Evolutionary conservation across 2,329 filamentous ascomycete species (phyloP).

Genomic region (Triangularia verruculosa): DNA sequence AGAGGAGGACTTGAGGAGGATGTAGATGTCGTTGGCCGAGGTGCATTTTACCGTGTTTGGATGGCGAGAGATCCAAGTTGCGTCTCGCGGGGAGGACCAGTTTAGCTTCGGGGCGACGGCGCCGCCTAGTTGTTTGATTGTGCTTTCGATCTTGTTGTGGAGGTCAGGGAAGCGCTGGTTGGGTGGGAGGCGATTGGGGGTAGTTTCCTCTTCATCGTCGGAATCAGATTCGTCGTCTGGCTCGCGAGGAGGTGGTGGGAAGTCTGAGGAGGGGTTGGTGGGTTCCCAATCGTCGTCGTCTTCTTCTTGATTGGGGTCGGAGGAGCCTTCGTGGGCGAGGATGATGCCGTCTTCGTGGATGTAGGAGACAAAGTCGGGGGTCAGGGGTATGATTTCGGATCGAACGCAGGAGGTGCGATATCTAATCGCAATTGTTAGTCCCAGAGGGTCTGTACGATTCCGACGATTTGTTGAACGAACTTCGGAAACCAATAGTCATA

Average conservation of each 20-base stretch:
- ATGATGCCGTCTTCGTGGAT: constrained; percentile 91
- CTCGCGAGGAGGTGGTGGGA: constrained; percentile 33
- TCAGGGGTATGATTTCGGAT: constrained; percentile 77
- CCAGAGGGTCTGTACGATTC: not conserved
- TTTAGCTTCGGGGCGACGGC: constrained; percentile 90
- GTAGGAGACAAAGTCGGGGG: constrained; percentile 74
- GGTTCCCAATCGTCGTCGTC: constrained; percentile 57
- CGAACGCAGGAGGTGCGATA: constrained; percentile 81
- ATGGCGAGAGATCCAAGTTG: constrained; percentile 82
- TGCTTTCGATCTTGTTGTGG: constrained; percentile 72
- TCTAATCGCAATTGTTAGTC: constrained; percentile 38
- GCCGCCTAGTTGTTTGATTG: constrained; percentile 78
- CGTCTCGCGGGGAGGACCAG: constrained; percentile 96
- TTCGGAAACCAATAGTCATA: constrained; percentile 88
- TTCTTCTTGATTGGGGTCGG: constrained; percentile 29
- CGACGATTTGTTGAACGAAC: constrained; percentile 39
- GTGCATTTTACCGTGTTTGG: constrained; percentile 89
- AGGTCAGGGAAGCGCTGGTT: constrained; percentile 65
- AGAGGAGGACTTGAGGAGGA: constrained; percentile 89
- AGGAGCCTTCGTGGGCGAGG: constrained; percentile 63
- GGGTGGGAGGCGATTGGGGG: constrained; percentile 40
- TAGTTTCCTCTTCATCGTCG: constrained; percentile 49
- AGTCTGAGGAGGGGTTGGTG: constrained; percentile 31
- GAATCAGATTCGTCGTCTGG: constrained; percentile 47
- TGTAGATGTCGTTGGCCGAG: constrained; percentile 84